Evolutionary conservation across 2,329 filamentous ascomycete genomes (phyloP), one percentile per base, ranked within the genome.

Genomic region (Penicillium sp.): DNA sequence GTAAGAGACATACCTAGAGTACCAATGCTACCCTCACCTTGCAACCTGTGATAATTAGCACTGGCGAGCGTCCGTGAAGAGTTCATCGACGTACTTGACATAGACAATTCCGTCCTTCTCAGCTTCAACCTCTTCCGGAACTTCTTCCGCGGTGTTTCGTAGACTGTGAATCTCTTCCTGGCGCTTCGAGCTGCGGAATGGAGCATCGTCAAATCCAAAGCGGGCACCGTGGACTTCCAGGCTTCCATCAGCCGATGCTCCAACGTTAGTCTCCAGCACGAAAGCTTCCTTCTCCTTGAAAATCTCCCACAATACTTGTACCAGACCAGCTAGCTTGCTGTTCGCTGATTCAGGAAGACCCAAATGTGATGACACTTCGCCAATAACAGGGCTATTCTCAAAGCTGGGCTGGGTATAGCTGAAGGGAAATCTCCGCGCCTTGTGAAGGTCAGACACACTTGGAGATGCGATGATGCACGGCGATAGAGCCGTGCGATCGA

Each of bases 31-130:
- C 78, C 81, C 46, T 74, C 65, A 0, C 74, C 74, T 2, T 78
- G 75, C 4, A 76, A 61, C 52, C 72, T 72, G 48, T 63, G 48
- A 41, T 31, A 5, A 44, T 51, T 10, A 54, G 49, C 46, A 40
- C 24, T 4, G 10, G 25, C 27, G 8, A 6, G 25, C 6, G 9
- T n/a, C 27, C 20, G n/a, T 23, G 15, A 5, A 6, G 7, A 4
- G 12, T 25, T 7, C 24, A 15, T 10, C 25, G 32, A 24, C 66
- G 2, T 81, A 77, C 60, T 81, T 84, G 55, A 95, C 79, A 66
- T 91, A 95, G 0, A 93, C 87, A 59, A 95, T 89, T 3, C 88
- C 88, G 50, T 84, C 75, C 50, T 79, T 77, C 63, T 86, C 84
- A 2, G 81, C 85, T 57, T 82, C 79, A 3, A 81, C 70, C 60